A percentile compares a stretch with the other conserved stretches of the same genome.
Evolutionary conservation across 2,329 filamentous ascomycete species (phyloP).

Genomic region (Colletotrichum sp.): DNA sequence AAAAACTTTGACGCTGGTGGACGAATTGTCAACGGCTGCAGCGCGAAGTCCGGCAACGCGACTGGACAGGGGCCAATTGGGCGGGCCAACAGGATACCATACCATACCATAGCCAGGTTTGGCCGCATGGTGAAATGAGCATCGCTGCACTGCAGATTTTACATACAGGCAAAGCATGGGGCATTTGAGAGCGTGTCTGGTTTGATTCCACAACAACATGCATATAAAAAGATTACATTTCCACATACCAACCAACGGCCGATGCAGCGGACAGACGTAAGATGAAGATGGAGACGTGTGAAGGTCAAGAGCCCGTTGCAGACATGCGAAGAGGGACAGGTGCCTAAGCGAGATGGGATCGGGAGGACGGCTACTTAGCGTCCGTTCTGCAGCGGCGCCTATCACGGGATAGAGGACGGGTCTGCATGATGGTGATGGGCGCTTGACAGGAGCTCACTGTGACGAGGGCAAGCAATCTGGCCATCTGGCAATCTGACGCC

Average conservation of each 20-base stretch:
- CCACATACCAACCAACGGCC: neutral
- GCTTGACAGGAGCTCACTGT: neutral
- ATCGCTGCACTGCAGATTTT: neutral
- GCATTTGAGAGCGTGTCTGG: constrained; percentile 8
- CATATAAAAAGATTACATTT: neutral
- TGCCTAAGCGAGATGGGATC: neutral
- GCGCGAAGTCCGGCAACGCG: neutral
- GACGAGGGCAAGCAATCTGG: neutral
- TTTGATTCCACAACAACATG: neutral
- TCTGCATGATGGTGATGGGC: neutral
- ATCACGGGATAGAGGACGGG: neutral
- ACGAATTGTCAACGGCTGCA: neutral
- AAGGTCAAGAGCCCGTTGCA: neutral
- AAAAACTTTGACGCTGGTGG: neutral
- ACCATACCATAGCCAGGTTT: neutral
- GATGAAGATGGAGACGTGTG: neutral
- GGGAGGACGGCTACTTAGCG: neutral
- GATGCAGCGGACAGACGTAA: neutral
- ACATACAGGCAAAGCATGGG: neutral
- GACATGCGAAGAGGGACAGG: neutral
- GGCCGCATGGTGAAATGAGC: neutral
- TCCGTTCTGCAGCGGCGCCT: neutral
- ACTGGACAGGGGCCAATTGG: neutral
- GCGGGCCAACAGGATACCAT: neutral
- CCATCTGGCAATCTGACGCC: neutral